Base-by-base conservation (phyloP, 345 rosid genomes). In the Gossypium rotundifolium region DNA sequence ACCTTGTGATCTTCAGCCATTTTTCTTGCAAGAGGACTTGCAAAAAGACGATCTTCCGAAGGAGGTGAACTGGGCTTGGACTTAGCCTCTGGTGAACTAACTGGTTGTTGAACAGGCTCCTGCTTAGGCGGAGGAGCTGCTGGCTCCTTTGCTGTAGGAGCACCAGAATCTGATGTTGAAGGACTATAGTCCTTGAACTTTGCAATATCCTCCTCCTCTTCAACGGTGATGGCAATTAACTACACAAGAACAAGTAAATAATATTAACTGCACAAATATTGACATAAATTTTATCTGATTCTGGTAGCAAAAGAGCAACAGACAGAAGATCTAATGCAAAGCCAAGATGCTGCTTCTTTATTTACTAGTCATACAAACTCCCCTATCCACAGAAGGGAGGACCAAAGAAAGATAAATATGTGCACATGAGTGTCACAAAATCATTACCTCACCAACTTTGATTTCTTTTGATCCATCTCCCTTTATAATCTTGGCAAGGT, bases 21-120 rank as follows among this genome's bases (percentile, higher is more conserved):
- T 79, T 87, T 94, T 84, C 88, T 86, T 14, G 98, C 98, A 69
- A 94, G 82, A 60, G 98, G 98, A 83, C 96, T 94, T n/a, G 97
- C 89, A 82, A 92, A 92, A 72, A 83, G 62, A 44, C 97, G 98
- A 75, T 88, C 94, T 80, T 60, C 92, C 63, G 87, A 27, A 75
- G 92, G 80, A 73, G 77, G 57, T 27, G 84, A 70, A 76, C 81
- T 79, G 48, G 89, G 85, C 82, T 86, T 86, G 70, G 89, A 82
- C 70, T 86, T 89, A 59, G 88, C 85, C 84, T 87, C 97, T 67
- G 89, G 83, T 49, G 90, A 76, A 80, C 84, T 82, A 77, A 74
- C 84, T 71, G 87, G 81, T 84, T 89, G 77, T 76, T 81, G 88
- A 74, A 82, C 84, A 63, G 68, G 82, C 82, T 91, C 98, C 77